phyloP scores from a whole-genome alignment of 768 basidiomycete genomes.

The Tylopilus plumbeoviolaceoides region DNA sequence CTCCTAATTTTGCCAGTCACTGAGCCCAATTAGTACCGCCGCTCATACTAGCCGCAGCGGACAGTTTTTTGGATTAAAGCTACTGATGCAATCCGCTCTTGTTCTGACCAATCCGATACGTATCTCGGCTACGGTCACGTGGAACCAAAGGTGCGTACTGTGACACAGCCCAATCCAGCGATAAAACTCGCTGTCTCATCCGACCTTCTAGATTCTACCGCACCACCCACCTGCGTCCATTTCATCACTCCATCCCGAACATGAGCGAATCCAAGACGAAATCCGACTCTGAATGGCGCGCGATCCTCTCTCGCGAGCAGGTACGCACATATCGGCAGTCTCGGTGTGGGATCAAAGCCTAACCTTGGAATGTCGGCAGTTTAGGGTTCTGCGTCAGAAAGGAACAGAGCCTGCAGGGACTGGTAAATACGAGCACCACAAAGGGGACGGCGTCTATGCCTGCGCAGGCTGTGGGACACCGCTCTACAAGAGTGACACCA shows the following conservation, averaged over 20 bases:
- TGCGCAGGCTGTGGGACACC: constrained; percentile 82
- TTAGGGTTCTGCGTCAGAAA: constrained; percentile 79
- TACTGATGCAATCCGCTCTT: no score
- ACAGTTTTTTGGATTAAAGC: no score
- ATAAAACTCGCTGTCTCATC: no score
- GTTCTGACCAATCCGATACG: no score
- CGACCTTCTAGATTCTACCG: no score
- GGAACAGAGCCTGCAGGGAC: constrained; percentile 79
- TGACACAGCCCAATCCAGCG: no score
- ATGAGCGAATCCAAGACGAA: constrained; percentile 35
- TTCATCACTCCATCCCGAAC: neutral
- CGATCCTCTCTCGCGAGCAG: constrained; percentile 77
- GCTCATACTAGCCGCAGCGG: no score
- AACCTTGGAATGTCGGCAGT: constrained; percentile 42
- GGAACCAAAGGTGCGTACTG: no score
- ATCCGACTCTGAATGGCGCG: constrained; percentile 80
- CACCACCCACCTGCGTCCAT: neutral
- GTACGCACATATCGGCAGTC: constrained; percentile 36
- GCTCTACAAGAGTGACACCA: constrained; percentile 84
- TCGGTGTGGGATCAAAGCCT: no score
- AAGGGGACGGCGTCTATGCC: constrained; percentile 61
- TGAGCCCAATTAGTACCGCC: no score
- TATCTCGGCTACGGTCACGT: no score
- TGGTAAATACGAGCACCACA: constrained; percentile 74
- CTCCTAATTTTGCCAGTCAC: no score